Evolutionary conservation across 805 yeast species (phyloP), one percentile per base, ranked within the genome.

Genomic region (Yamadazyma tumulicola): DNA sequence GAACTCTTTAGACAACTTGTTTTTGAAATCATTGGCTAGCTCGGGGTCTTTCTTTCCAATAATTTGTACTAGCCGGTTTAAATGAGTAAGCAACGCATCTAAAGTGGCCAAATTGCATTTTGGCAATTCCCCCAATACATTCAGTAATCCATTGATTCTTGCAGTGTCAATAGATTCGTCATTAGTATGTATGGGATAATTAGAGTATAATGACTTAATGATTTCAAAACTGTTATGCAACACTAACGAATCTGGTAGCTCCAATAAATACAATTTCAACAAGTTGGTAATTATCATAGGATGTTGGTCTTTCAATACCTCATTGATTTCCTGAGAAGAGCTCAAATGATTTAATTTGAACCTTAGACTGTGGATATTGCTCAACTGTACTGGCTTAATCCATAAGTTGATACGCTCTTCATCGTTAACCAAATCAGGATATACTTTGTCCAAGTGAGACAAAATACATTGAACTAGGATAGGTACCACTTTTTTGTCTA

Each of bases 51-150:
- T 73, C 44, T 53, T 67, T 52, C 71, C 75, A 58, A 53, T 68
- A 50, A 52, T 64, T 35, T 54, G 59, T 19, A 81, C 72, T 37
- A 86, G 59, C 30, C 94, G 67, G 34, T 72, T 70, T 53, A 86
- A 74, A 56, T 86, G 95, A 2, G 87, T 78, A 24, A 81, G 72
- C n/a, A 86, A 57, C 1, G 89, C 88, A 54, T 83, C 89, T 35
- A 86, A 67, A 0, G 94, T 83, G 1, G 94, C 91, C 27, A 85
- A 64, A 48, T 81, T 83, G 29, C 82, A 70, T 33, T 80, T 75
- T 14, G 87, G 79, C 35, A 86, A 66, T 38, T 83, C 83, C 3
- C 75, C 67, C 38, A 86, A 64, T 0, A 82, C 75, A 40, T 79
- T 81, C 24, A 75, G 81, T 32, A 85, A 58, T 0, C 88, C 87